Base-by-base conservation (phyloP, 2,329 filamentous ascomycete genomes). In the Penicillium thymicola region DNA sequence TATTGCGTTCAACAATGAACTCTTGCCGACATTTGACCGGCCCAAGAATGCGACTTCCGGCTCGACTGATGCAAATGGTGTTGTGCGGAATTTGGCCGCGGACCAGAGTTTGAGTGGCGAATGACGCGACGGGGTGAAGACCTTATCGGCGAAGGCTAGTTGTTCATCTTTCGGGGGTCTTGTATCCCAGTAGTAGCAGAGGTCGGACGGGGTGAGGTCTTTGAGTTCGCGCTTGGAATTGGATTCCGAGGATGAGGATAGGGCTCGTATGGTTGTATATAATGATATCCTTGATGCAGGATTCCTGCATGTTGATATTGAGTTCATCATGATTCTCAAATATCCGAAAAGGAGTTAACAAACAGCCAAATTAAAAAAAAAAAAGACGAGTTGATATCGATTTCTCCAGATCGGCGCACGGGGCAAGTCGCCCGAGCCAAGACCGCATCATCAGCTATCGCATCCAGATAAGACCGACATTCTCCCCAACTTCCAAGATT, bases 11-110 rank as follows among this genome's bases (percentile, higher is more conserved):
- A 90, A 76, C 5, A 90, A 68, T 2, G 80, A 83, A 52, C 81
- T 85, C 73, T 90, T 90, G 51, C 87, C 87, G 6, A 88, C 87
- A 66, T 90, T 90, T 38, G 82, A 86, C 45, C 87, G 81, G 18
- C 87, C 87, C 4, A 90, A 77, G 67, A 90, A 88, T 40, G 82
- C 83, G 14, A 88, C 80, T 75, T 88, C 84, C 1, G 85, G 84
- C 30, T 81, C 74, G 1, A 77, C 67, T 1, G 78, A 79, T 9
- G 78, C 78, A 54, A 77, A 74, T 8, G 84, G 81, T 57, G 87
- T 82, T 4, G 76, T 75, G 62, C 82, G 83, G 72, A 89, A 89
- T 56, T 82, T 79, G 16, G 79, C 76, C 7, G 82, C 79, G 3
- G 82, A 84, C 78, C 82, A 87, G 54, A 88, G 76, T 60, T 86